phyloP scores from a whole-genome alignment of 805 yeast species.

The Cyberlindnera sargentensis region DNA sequence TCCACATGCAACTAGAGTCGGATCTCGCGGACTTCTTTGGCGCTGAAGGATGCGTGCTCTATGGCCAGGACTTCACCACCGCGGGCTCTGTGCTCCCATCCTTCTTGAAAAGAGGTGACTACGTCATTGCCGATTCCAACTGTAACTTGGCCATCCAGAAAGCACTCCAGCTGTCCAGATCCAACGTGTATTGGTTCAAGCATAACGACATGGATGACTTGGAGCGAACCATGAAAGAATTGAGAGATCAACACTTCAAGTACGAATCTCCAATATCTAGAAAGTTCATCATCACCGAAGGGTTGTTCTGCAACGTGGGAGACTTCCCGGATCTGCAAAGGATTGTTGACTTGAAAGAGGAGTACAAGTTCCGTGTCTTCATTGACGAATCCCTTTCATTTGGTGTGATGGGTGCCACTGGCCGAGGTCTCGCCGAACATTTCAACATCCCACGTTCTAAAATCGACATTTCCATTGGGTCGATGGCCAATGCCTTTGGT shows the following conservation, averaged over 20 bases:
- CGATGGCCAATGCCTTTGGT: slow-evolving; percentile 75
- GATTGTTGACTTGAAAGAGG: slow-evolving; percentile 66
- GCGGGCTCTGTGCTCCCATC: slow-evolving; percentile 87
- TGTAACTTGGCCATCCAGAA: slow-evolving; percentile 75
- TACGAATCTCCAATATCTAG: slow-evolving; percentile 71
- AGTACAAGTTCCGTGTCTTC: slow-evolving; percentile 78
- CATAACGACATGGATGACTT: slow-evolving; percentile 87
- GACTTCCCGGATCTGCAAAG: slow-evolving; percentile 66
- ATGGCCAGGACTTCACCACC: slow-evolving; percentile 89
- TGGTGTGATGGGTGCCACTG: slow-evolving; percentile 79
- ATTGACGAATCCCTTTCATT: slow-evolving; percentile 84
- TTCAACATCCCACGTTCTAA: slow-evolving; percentile 53
- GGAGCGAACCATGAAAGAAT: slow-evolving; percentile 55
- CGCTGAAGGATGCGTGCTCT: slow-evolving; percentile 71
- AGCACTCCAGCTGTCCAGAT: slow-evolving; percentile 80
- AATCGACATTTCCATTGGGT: slow-evolving; percentile 80
- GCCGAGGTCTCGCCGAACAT: slow-evolving; percentile 81
- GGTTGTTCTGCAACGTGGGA: slow-evolving; percentile 74
- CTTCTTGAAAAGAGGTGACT: slow-evolving; percentile 91
- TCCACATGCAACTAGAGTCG: slow-evolving; percentile 73
- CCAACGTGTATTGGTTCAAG: slow-evolving; percentile 64
- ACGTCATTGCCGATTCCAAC: slow-evolving; percentile 79
- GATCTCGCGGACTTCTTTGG: slow-evolving; percentile 70
- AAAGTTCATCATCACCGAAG: slow-evolving; percentile 89
- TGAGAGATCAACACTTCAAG: slow-evolving; percentile 18